Evolutionary conservation across 1,284 basidiomycete genomes (phyloP).

Genomic region (Anthracocystis walkeri): DNA sequence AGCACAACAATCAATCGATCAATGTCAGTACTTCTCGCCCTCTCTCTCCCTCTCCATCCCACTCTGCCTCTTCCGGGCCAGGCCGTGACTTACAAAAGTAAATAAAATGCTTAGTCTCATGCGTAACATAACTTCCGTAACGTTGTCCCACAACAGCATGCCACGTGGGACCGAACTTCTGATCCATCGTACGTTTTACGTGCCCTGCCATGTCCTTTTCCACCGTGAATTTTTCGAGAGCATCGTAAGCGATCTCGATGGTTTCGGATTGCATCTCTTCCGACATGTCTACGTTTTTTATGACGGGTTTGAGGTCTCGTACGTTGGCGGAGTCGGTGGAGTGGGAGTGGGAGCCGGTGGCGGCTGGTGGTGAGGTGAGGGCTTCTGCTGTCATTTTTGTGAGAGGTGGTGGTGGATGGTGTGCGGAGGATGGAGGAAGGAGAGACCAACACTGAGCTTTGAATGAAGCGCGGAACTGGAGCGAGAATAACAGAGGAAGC

Average conservation of each 20-base stretch:
- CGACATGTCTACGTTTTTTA: slow-evolving; percentile 97
- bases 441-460: slow-evolving; percentile 27
- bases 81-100: slow-evolving; percentile 65
- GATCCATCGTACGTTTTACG: slow-evolving; percentile 97
- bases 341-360: not conserved
- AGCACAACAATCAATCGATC: not conserved
- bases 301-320: slow-evolving; percentile 75
- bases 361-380: slow-evolving; percentile 14
- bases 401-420: not conserved
- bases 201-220: slow-evolving; percentile 96
- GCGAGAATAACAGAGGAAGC: no score
- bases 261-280: slow-evolving; percentile 95
- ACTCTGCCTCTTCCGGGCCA: no score
- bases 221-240: slow-evolving; percentile 89
- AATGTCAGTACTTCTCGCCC: not conserved
- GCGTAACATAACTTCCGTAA: slow-evolving; percentile 90
- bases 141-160: slow-evolving; percentile 98
- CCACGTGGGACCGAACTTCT: slow-evolving; percentile 91
- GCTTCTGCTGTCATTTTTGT: slow-evolving; percentile 23
- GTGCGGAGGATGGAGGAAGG: not conserved
- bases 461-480: not conserved
- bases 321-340: slow-evolving; percentile 6
- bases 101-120: slow-evolving; percentile 72
- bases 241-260: slow-evolving; percentile 85
- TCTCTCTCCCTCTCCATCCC: not conserved